phyloP scores from a whole-genome alignment of 139 green algal genomes.

The Chlamydomonas sp. region DNA sequence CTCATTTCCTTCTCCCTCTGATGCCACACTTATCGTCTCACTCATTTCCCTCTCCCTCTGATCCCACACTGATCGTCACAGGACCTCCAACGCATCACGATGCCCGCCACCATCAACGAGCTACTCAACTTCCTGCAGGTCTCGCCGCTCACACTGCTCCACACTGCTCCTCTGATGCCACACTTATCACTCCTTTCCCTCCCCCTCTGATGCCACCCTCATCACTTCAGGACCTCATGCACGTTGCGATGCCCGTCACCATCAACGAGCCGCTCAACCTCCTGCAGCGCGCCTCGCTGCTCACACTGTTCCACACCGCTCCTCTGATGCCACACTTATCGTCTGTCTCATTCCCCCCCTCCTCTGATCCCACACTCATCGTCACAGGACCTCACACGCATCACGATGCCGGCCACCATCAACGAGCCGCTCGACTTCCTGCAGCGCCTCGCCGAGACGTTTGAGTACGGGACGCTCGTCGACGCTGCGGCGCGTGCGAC shows the following conservation, averaged over 20 bases:
- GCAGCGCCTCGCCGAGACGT: slow-evolving; percentile 55
- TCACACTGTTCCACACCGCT: no score
- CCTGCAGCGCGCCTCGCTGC: slow-evolving; percentile 81
- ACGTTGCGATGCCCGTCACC: slow-evolving; percentile 86
- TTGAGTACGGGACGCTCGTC: slow-evolving; percentile 52
- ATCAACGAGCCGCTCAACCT: slow-evolving; percentile 89
- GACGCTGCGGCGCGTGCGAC: slow-evolving; percentile 23
- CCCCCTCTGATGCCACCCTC: no score
- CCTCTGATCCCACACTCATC: no score
- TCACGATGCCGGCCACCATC: slow-evolving; percentile 93
- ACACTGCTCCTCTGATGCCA: no score
- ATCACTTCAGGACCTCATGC: slow-evolving; percentile 70
- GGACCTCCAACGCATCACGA: slow-evolving; percentile 74
- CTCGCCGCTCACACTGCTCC: no score
- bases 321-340: no score
- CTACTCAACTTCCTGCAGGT: slow-evolving; percentile 76
- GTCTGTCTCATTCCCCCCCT: no score
- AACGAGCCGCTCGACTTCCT: slow-evolving; percentile 85
- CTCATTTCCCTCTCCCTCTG: no score
- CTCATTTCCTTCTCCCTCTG: no score
- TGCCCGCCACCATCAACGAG: slow-evolving; percentile 94
- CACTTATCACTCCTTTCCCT: no score
- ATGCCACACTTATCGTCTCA: no score
- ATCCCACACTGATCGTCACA: no score
- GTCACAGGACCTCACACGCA: slow-evolving; percentile 66